Conservation (phyloP, 345 rosid species). For the Clausena lansium region DNA sequence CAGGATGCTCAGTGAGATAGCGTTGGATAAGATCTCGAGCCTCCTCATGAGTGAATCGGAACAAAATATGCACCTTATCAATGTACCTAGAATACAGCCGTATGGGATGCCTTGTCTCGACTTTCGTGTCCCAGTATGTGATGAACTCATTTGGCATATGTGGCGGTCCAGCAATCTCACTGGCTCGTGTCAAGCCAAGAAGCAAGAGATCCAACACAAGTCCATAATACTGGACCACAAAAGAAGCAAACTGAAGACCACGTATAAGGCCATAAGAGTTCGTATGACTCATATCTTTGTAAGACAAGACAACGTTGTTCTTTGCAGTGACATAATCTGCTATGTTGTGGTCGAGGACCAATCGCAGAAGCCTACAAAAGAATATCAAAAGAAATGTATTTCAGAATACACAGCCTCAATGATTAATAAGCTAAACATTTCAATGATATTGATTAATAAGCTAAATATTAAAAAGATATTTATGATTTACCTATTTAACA, state of each 20-base stretch:
- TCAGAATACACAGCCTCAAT: conserved; percentile 8
- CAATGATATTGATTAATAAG: conserved; percentile 6
- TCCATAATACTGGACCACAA: conserved; percentile 98
- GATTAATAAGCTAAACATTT: no score
- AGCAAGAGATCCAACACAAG: conserved; percentile 90
- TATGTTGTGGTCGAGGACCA: conserved; percentile 98
- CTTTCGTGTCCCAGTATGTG: conserved; percentile 96
- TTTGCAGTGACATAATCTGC: conserved; percentile 99
- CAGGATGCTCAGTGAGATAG: conserved; percentile 99
- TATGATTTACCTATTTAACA: conserved; percentile 86
- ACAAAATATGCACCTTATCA: conserved; percentile 92
- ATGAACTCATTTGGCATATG: conserved; percentile 98
- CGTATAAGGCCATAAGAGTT: conserved; percentile 98
- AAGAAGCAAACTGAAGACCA: conserved; percentile 99
- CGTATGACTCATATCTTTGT: conserved; percentile 99
- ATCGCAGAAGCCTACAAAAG: conserved; percentile 81
- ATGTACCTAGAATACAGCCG: conserved; percentile 94
- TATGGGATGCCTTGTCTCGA: conserved; percentile 96
- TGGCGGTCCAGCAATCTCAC: conserved; percentile 99
- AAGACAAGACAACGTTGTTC: conserved; percentile 94
- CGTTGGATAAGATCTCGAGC: conserved; percentile 99
- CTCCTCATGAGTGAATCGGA: conserved; percentile 96
- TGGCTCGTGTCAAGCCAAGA: conserved; percentile 97
- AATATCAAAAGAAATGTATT: conserved; percentile 14
- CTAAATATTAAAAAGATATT: conserved; percentile 16